Conservation (phyloP, 2,329 filamentous ascomycete genomes). For the Phoma sp. region DNA sequence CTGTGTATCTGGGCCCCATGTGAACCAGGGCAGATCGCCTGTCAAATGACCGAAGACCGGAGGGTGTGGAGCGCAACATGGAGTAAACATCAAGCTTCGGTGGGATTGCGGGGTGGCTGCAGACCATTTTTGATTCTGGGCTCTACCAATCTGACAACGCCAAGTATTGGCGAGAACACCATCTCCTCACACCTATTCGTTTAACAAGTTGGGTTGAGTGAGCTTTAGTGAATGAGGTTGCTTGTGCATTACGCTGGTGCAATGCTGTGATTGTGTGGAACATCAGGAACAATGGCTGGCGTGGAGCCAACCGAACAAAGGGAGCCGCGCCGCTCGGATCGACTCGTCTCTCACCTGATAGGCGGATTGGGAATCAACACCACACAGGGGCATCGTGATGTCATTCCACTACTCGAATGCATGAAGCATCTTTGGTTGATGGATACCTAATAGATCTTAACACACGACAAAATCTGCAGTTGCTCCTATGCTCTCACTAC, state of each 20-base stretch:
- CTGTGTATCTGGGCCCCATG: background rate
- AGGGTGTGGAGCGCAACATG: constrained; percentile 10
- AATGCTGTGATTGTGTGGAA: background rate
- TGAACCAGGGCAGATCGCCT: background rate
- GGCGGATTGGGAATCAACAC: background rate
- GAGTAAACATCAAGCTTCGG: constrained; percentile 11
- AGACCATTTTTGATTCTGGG: constrained; percentile 1
- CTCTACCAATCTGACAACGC: background rate
- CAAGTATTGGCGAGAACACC: constrained; percentile 2
- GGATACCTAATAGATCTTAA: too few relatives aligned
- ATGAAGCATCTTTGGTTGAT: background rate
- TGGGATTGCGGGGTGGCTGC: constrained; percentile 17
- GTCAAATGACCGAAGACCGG: constrained; percentile 15
- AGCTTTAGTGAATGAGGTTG: too few relatives aligned
- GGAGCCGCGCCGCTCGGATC: background rate
- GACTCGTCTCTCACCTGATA: background rate
- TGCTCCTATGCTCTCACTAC: too few relatives aligned
- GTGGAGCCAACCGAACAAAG: background rate
- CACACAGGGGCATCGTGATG: background rate
- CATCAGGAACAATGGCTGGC: background rate
- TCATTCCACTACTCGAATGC: background rate
- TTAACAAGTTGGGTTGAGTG: background rate
- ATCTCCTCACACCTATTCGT: background rate
- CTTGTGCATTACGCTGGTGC: background rate
- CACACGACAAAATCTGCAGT: too few relatives aligned